Base-by-base conservation (phyloP, 352 stramenopile species). In the Pythium vanterpoolii region DNA sequence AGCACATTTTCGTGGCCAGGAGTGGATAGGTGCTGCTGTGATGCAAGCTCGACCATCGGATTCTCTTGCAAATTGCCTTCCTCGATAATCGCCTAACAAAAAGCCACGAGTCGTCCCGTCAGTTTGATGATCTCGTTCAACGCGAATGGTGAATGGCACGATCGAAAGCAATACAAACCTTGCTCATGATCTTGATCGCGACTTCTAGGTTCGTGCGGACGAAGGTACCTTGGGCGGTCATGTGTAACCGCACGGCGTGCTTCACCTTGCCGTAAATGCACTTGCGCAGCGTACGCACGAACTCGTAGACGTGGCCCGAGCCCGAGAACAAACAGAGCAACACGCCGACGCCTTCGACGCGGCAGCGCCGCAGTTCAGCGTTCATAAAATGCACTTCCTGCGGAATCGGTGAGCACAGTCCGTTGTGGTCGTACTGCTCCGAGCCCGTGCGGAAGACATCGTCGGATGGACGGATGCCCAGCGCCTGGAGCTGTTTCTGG, bases 261-360 rank as follows among this genome's bases (percentile, higher is more conserved):
- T 94, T 94, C 19, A 94, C 84, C 62, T 94, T 94, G 42, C 84
- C 84, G 67, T 92, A 94, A 50, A 94, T 94, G 60, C 84, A 94
- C 61, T 94, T 94, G 52, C 84, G 78, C 47, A 94, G 72, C 56
- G 84, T 94, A 33, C 84, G 82, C 53, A 94, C 84, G 51, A 94
- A 90, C 63, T 94, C 84, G 62, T 94, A 94, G 23, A 90, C 84
- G 23, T 86, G 74, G 39, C 84, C 84, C 19, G 82, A 86, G 11
- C 84, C 84, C 2, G 84, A 92, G 62, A 94, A 94, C 21, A 94
- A 69, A 21, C 82, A 87, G 4, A 91, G 70, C 56, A 91, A 68
- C 55, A 92, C 74, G 30, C 82, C 82, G 18, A 89, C 82, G 28
- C 82, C 82, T 61, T 92, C 81, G 36, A 94, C 77, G 19, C 84